Evolutionary conservation across 345 rosid genomes (phyloP), one percentile per base, ranked within the genome.

Genomic region (Pugionium dolabratum): DNA sequence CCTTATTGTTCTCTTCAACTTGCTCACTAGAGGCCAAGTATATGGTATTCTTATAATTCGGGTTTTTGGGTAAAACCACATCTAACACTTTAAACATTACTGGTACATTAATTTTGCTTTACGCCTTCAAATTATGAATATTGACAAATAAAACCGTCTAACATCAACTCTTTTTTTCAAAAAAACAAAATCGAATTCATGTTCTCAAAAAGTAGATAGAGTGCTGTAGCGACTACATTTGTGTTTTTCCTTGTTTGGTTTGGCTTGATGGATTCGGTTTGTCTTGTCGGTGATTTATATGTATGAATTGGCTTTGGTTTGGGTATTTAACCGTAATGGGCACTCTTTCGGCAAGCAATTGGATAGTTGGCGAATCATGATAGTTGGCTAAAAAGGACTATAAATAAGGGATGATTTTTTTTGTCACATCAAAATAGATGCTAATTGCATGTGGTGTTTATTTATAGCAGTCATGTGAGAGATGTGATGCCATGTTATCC

Each of bases 401-500:
- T 18, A 18, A 18, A 18, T 18, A 18, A 18, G 18, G 18, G 18
- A 18, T 18, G 18, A 32, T 18, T 44, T 45, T 7, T 26, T 51
- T 2, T 11, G 8, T 43, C 9, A 60, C 27, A 60, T 18, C n/a
- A 43, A 51, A 4, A n/a, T 10, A 48, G 70, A 48, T 64, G 59
- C 45, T 3, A 63, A 47, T 40, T 35, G 70, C 32, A 63, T 63
- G 40, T 48, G 57, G 62, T 39, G 58, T 46, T 64, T 48, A 63
- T 63, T 71, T 39, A 64, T 53, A 64, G 46, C 31, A 64, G 54
- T 71, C 70, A 71, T 71, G 75, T 71, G 75, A 55, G 27, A 48
- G 58, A 55, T 64, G 52, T 71, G 75, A 56, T 48, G 57, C 70
- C 75, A 71, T 64, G 59, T 71, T 71, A 71, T 71, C 64, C 64